Base-by-base conservation (phyloP, 2,329 filamentous ascomycete species). In the Colletotrichum sp. region DNA sequence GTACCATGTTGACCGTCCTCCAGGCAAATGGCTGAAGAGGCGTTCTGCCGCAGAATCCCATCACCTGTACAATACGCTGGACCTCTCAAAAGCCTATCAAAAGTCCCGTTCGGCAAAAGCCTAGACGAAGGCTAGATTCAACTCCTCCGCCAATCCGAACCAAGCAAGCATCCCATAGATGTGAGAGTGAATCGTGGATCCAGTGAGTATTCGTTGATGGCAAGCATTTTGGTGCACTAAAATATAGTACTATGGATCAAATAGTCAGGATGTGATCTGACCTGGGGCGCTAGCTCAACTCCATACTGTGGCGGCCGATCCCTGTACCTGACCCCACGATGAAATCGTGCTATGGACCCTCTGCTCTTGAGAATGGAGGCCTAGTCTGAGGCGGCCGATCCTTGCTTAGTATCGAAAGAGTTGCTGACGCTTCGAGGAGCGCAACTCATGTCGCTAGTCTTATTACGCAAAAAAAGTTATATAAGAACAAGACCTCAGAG, bases 361-460 rank as follows among this genome's bases (percentile, higher is more conserved):
- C 39, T 44, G 39, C 18, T 6, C 39, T 44, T 44, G 39, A 44
- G 18, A n/a, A 44, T 44, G 18, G 39, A n/a, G 18, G 39, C 9
- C 16, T 44, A 44, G 39, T 44, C 39, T 10, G 16, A n/a, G 39
- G 39, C 39, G 39, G 39, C 39, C 39, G 39, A 44, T 44, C 39
- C 39, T 44, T 44, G 39, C 15, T 44, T 44, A 0, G 0, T n/a
- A n/a, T 44, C 8, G 18, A n/a, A n/a, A 44, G 39, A 9, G 8
- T 44, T n/a, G 0, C 39, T 5, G 34, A 5, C 34, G 7, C 8
- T 39, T 0, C 0, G 34, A 39, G 15, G 34, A 0, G 34, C 15
- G 8, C 34, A 18, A 16, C 15, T 36, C 34, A 13, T 8, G 34
- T 39, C 4, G 5, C 15, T 39, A 16, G 7, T 44, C 39, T 44